phyloP scores from a whole-genome alignment of 2,329 filamentous ascomycete species.

The Fusarium sterilihyphosum region DNA sequence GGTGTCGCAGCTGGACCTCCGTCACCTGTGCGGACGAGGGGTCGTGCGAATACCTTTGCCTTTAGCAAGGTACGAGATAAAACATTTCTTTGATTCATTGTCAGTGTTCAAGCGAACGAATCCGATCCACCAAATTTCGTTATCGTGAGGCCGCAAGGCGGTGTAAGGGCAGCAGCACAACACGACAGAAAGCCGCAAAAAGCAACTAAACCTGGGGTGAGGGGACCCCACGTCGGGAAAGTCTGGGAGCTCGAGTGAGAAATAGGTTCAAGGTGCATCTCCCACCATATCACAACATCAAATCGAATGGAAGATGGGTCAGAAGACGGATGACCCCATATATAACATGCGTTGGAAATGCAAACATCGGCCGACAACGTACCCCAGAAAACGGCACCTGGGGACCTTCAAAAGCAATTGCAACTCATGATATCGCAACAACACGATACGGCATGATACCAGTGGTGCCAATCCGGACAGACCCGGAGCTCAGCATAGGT shows the following conservation, averaged over 20 bases:
- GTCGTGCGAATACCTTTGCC: slow-evolving; percentile 53
- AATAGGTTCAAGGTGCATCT: background rate
- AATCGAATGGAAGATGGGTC: slow-evolving; percentile 21
- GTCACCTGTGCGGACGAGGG: slow-evolving; percentile 44
- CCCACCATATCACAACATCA: slow-evolving; percentile 2
- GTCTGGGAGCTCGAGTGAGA: background rate
- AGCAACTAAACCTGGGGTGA: slow-evolving; percentile 21
- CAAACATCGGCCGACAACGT: slow-evolving; percentile 38
- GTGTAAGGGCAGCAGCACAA: slow-evolving; percentile 33
- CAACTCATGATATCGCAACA: slow-evolving; percentile 17
- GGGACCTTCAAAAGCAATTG: slow-evolving; percentile 3
- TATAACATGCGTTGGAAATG: slow-evolving; percentile 27
- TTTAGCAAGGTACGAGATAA: slow-evolving; percentile 51
- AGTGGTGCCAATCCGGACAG: slow-evolving; percentile 45
- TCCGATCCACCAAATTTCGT: slow-evolving; percentile 25
- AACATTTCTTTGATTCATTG: slow-evolving; percentile 14
- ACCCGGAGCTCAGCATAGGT: slow-evolving; percentile 37
- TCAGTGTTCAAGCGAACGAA: slow-evolving; percentile 36
- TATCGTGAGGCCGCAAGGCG: slow-evolving; percentile 39
- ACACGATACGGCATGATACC: slow-evolving; percentile 34
- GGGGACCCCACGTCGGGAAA: slow-evolving; percentile 34
- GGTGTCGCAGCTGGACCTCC: slow-evolving; percentile 51
- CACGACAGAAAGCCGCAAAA: background rate
- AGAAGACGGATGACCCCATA: slow-evolving; percentile 30
- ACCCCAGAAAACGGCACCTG: slow-evolving; percentile 12